Percentiles rank a stretch among this genome's conserved stretches.
These are phyloP conservation scores for Cercospora nicotianae DNA, from an alignment of 2,329 filamentous ascomycete species.

Conservation along the genomic window DNA sequence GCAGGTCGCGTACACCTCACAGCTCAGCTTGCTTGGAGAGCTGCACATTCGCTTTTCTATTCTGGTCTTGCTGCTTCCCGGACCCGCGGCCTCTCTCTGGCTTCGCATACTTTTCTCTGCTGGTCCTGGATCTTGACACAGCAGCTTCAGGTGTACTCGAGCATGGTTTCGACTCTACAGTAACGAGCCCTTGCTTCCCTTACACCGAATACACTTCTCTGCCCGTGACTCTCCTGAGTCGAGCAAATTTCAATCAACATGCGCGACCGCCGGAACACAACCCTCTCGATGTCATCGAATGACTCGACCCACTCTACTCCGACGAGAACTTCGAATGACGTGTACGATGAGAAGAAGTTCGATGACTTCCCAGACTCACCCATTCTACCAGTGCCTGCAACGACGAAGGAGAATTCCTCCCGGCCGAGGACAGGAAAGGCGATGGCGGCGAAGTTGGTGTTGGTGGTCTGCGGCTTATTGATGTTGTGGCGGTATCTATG, in stretches of 20 bases:
- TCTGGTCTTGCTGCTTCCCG: not conserved
- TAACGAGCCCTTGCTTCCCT: not conserved
- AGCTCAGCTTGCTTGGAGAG: constrained; percentile 9
- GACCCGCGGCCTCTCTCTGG: not conserved
- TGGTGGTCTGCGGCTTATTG: constrained; percentile 21
- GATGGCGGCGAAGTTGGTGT: constrained; percentile 18
- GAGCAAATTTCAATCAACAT: constrained; percentile 33
- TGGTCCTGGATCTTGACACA: not conserved
- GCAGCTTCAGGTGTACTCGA: not conserved
- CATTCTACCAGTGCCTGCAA: constrained; percentile 28
- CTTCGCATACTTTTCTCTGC: not conserved
- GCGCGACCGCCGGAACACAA: constrained; percentile 50
- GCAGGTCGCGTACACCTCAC: constrained; percentile 6
- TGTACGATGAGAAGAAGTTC: constrained; percentile 61
- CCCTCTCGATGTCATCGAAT: constrained; percentile 53
- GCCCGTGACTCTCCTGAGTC: not conserved
- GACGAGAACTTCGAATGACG: constrained; percentile 66
- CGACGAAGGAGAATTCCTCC: constrained; percentile 26
- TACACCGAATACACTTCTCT: not conserved
- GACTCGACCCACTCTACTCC: constrained; percentile 69
- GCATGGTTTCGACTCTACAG: not conserved
- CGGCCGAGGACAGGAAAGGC: constrained; percentile 19
- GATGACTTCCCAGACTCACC: constrained; percentile 26
- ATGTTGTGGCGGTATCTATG: constrained; percentile 23
- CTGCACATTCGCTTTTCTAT: constrained; percentile 19